Conservation (phyloP, 2,329 filamentous ascomycete genomes). For the Microsporum canis region DNA sequence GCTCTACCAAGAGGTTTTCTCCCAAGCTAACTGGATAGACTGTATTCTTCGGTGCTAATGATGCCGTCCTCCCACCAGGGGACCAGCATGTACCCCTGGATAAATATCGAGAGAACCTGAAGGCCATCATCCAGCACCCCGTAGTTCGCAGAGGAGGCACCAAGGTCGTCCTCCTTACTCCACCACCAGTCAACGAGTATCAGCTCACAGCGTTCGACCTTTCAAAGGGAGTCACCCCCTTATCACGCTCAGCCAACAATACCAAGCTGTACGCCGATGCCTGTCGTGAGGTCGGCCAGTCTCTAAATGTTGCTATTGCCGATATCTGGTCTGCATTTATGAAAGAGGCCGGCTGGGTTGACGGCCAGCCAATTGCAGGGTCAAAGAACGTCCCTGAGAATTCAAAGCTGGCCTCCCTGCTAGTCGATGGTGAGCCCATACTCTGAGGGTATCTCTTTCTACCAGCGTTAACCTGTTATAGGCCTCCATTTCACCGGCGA, state of each 20-base stretch:
- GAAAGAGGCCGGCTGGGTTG: slow-evolving; percentile 46
- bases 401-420: slow-evolving; percentile 41
- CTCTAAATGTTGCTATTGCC: slow-evolving; percentile 50
- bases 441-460: neutral
- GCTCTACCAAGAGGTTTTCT: neutral
- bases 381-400: slow-evolving; percentile 47
- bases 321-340: slow-evolving; percentile 75
- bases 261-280: slow-evolving; percentile 56
- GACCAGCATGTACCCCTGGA: slow-evolving; percentile 69
- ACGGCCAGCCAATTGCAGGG: slow-evolving; percentile 44
- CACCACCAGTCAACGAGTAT: slow-evolving; percentile 73
- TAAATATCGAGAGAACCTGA: slow-evolving; percentile 62
- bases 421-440: slow-evolving; percentile 45
- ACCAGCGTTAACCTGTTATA: slow-evolving; percentile 13
- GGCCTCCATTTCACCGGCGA: slow-evolving; percentile 48
- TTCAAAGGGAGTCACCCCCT: slow-evolving; percentile 35
- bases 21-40: slow-evolving; percentile 37
- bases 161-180: slow-evolving; percentile 63
- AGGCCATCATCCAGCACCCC: slow-evolving; percentile 60
- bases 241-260: slow-evolving; percentile 46
- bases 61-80: slow-evolving; percentile 59
- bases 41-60: slow-evolving; percentile 82
- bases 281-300: slow-evolving; percentile 48
- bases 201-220: slow-evolving; percentile 43
- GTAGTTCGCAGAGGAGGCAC: slow-evolving; percentile 57